phyloP scores from a whole-genome alignment of 441 rosid species.

The Pelargonium myrrhifolium region DNA sequence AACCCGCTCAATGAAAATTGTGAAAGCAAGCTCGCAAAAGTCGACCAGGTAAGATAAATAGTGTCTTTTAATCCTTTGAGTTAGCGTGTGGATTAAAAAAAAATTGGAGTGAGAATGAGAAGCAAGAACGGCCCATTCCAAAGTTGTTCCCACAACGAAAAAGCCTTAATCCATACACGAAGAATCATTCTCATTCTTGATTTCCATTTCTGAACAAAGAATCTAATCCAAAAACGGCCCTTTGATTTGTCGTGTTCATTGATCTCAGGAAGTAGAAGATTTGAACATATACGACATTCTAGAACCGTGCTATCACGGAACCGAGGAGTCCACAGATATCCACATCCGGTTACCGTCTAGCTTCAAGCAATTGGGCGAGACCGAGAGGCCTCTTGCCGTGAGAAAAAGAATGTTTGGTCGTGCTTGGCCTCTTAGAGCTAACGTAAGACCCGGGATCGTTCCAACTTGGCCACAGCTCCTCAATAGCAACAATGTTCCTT shows the following conservation, averaged over 20 bases:
- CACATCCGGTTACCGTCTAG: slow-evolving; percentile 58
- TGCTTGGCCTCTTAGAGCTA: slow-evolving; percentile 77
- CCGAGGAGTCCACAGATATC: slow-evolving; percentile 13
- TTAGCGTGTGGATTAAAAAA: too few species aligned
- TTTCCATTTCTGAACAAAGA: too few species aligned
- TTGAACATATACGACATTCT: slow-evolving; percentile 67
- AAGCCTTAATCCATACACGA: too few species aligned
- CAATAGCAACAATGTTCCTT: slow-evolving; percentile 29
- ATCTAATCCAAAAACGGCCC: too few species aligned
- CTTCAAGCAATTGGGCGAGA: slow-evolving; percentile 49
- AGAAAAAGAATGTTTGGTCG: slow-evolving; percentile 85
- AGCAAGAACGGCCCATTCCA: too few species aligned
- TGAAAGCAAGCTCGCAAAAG: slow-evolving; percentile 27
- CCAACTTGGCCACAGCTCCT: slow-evolving; percentile 84
- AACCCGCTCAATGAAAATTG: slow-evolving; percentile 26
- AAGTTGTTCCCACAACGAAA: too few species aligned
- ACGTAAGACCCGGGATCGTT: slow-evolving; percentile 67
- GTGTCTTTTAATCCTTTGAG: too few species aligned
- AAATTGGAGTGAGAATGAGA: too few species aligned
- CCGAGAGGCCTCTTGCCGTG: slow-evolving; percentile 64
- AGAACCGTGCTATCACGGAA: slow-evolving; percentile 66
- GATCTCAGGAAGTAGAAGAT: slow-evolving; percentile 35
- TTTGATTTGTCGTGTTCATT: neutral
- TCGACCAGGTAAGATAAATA: slow-evolving; percentile 34
- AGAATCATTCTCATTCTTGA: too few species aligned